Percentiles rank a stretch among this genome's conserved stretches.
These are phyloP conservation scores for Malassezia yamatoensis DNA, from an alignment of 1,284 basidiomycete species.

Conservation along the genomic window DNA sequence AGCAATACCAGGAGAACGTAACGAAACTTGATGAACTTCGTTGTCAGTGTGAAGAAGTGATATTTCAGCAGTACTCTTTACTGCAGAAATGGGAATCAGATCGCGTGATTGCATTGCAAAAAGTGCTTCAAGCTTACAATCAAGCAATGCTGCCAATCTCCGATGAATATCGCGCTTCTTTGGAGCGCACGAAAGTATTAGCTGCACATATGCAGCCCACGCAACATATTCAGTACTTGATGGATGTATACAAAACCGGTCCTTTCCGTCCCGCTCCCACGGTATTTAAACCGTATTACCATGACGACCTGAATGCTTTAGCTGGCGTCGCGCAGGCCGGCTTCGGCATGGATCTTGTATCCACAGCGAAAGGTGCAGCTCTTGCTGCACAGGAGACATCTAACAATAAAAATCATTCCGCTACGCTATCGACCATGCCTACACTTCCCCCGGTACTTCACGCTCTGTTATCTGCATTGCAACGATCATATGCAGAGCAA, in stretches of 20 bases:
- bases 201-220: slow-evolving; percentile 2
- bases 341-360: slow-evolving; percentile 38
- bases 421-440: slow-evolving; percentile 20
- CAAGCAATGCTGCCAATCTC: slow-evolving; percentile 17
- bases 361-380: slow-evolving; percentile 25
- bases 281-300: slow-evolving; percentile 44
- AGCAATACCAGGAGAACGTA: slow-evolving; percentile 31
- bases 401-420: neutral
- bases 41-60: slow-evolving; percentile 32
- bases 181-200: slow-evolving; percentile 9
- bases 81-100: slow-evolving; percentile 39
- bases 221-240: slow-evolving; percentile 23
- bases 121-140: slow-evolving; percentile 27
- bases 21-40: slow-evolving; percentile 34
- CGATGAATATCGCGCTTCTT: slow-evolving; percentile 21
- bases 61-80: slow-evolving; percentile 35
- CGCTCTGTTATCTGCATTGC: slow-evolving; percentile 59
- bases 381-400: slow-evolving; percentile 21
- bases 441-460: slow-evolving; percentile 63
- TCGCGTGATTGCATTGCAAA: slow-evolving; percentile 34
- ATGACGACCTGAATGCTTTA: slow-evolving; percentile 34
- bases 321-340: slow-evolving; percentile 27
- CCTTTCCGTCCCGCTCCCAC: slow-evolving; percentile 36
- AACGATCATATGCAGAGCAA: slow-evolving; percentile 59
- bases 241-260: slow-evolving; percentile 28